Evolutionary conservation across 257 asterid species (phyloP).

Genomic region (Lavandula angustifolia): DNA sequence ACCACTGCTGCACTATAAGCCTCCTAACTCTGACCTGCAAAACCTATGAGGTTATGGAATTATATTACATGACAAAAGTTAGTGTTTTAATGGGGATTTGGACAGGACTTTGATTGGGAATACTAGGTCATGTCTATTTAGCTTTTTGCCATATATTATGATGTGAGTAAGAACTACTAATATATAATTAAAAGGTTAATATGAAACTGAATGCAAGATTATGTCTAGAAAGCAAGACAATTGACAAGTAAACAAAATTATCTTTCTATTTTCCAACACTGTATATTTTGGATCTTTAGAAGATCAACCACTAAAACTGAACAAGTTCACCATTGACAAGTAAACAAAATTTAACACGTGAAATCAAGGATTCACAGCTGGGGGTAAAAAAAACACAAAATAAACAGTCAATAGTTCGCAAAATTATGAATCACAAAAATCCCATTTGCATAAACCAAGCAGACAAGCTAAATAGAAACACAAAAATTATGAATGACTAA

Average conservation of each 20-base stretch:
- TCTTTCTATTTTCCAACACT: neutral
- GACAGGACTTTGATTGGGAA: too few relatives aligned
- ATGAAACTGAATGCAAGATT: neutral
- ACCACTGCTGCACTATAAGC: too few relatives aligned
- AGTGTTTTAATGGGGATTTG: too few relatives aligned
- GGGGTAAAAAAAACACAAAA: neutral
- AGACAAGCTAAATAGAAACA: neutral
- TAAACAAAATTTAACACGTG: neutral
- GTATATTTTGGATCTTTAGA: neutral
- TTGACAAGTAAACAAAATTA: too few relatives aligned
- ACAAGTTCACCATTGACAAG: neutral
- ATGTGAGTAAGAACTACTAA: too few relatives aligned
- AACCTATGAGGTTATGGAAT: too few relatives aligned
- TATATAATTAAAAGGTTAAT: too few relatives aligned
- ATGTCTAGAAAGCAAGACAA: neutral
- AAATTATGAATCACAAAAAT: neutral
- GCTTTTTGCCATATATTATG: too few relatives aligned
- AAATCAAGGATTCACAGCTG: neutral
- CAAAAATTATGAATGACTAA: conserved; percentile 26
- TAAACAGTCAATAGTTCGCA: conserved; percentile 2
- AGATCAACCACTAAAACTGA: neutral
- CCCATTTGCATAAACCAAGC: neutral
- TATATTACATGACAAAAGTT: too few relatives aligned
- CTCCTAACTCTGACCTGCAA: too few relatives aligned
- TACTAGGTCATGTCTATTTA: too few relatives aligned